These are phyloP conservation scores for Leccinum angustisporum DNA, from an alignment of 1,284 basidiomycete genomes.

Conservation along the genomic window DNA sequence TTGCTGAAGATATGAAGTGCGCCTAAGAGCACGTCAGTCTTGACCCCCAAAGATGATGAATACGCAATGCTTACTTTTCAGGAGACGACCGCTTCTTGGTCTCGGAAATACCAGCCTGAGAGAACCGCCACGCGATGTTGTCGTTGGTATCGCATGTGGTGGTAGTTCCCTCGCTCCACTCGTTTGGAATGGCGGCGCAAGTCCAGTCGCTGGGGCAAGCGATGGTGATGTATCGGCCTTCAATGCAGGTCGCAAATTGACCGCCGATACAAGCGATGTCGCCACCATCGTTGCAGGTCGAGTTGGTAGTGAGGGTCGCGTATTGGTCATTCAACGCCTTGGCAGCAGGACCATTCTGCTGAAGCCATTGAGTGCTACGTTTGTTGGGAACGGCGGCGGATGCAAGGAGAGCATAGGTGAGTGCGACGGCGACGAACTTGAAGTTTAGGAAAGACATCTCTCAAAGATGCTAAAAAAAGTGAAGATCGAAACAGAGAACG, in stretches of 20 bases:
- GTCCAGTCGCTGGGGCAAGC: constrained; percentile 11
- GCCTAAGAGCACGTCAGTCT: constrained; percentile 9
- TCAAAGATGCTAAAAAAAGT: constrained; percentile 18
- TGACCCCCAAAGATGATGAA: neutral
- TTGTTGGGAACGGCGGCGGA: constrained; percentile 17
- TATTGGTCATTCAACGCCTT: constrained; percentile 30
- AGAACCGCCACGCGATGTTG: constrained; percentile 17
- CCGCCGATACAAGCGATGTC: constrained; percentile 29
- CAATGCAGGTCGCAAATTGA: constrained; percentile 26
- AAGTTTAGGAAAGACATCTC: constrained; percentile 19
- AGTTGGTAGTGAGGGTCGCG: constrained; percentile 15
- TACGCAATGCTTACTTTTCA: neutral
- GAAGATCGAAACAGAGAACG: neutral
- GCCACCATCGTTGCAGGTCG: constrained; percentile 21
- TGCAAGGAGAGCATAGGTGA: constrained; percentile 11
- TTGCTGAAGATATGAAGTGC: constrained; percentile 17
- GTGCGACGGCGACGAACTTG: constrained; percentile 10
- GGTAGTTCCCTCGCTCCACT: constrained; percentile 16
- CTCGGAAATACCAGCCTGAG: constrained; percentile 21
- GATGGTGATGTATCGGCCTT: constrained; percentile 9
- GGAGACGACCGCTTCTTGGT: constrained; percentile 9
- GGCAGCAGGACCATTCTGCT: constrained; percentile 29
- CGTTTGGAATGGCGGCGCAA: constrained; percentile 24
- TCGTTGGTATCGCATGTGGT: constrained; percentile 18
- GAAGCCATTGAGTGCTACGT: constrained; percentile 17